phyloP scores from a whole-genome alignment of 1,139 yeast species.

The Geotrichum histeridarum region DNA sequence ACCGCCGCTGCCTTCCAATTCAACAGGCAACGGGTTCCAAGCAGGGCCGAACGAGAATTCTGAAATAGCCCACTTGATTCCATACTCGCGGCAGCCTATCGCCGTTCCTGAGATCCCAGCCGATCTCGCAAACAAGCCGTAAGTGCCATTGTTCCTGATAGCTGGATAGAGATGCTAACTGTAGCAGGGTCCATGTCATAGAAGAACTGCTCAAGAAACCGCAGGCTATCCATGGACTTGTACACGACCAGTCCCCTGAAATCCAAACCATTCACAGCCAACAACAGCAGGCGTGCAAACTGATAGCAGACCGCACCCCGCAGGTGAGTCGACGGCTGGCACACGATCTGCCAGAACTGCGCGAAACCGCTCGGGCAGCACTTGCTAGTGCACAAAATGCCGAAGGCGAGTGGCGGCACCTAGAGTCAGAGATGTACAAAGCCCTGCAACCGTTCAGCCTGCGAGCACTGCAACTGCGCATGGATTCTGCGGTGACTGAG shows the following conservation, averaged over 20 bases:
- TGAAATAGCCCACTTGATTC: background rate
- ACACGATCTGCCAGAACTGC: slow-evolving; percentile 9
- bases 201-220: slow-evolving; percentile 11
- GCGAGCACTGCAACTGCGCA: slow-evolving; percentile 32
- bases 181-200: background rate
- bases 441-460: slow-evolving; percentile 38
- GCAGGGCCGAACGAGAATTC: background rate
- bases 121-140: slow-evolving; percentile 10
- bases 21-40: background rate
- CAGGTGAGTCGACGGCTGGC: background rate
- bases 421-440: slow-evolving; percentile 41
- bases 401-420: slow-evolving; percentile 30
- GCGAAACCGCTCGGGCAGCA: slow-evolving; percentile 13
- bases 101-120: slow-evolving; percentile 12
- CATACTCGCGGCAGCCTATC: background rate
- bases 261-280: background rate
- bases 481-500: slow-evolving; percentile 33
- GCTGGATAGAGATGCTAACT: no score
- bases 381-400: slow-evolving; percentile 10
- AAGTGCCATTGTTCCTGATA: background rate
- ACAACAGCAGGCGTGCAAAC: slow-evolving; percentile 6
- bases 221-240: slow-evolving; percentile 16
- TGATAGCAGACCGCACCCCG: background rate
- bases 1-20: slow-evolving; percentile 6
- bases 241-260: slow-evolving; percentile 5